Evolutionary conservation across 495 filamentous ascomycete genomes (phyloP), one percentile per base, ranked within the genome.

Genomic region (Neurospora sp.): DNA sequence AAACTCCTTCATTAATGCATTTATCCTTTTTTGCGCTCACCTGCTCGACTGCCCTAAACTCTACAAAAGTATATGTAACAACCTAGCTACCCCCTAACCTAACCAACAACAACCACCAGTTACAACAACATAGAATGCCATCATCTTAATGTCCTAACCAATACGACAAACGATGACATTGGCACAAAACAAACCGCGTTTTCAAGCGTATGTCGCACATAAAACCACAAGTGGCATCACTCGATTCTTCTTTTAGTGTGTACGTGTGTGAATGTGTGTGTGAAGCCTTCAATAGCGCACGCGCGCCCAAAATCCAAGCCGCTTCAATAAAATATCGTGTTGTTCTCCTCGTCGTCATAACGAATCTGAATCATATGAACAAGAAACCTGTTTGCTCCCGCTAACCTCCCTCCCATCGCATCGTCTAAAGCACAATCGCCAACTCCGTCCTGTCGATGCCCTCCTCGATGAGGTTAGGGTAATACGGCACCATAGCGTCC

Each of bases 401-500:
- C 53, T 61, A 61, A 61, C 53, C 41, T 71, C 27, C 68, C n/a
- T 48, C 46, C 71, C 48, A 59, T 59, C 14, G 53, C 14, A 18
- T 18, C 41, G 41, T 40, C 86, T 85, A 97, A 74, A 98, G 86
- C 71, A 97, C 88, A 82, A 98, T 94, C 18, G 86, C 89, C 77
- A 98, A 79, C 82, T 98, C 95, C 41, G 88, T 86, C 76, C 95
- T 85, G 72, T 89, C 86, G 80, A 94, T 81, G 12, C 87, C 88
- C 71, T 94, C 93, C 72, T 93, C 91, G 70, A 91, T 90, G 76
- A 97, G 80, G 70, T 89, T 90, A 0, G 94, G 94, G 80, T 97
- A 99, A 78, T 97, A 98, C 10, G 96, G 96, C 37, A 99, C 91
- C 88, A 99, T 95, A 14, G 92, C 89, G 82, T 99, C 96, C 22